Percentiles rank a stretch among this genome's conserved stretches.
Conservation (phyloP, 2,329 filamentous ascomycete species). For the Acrocalymma vagum region DNA sequence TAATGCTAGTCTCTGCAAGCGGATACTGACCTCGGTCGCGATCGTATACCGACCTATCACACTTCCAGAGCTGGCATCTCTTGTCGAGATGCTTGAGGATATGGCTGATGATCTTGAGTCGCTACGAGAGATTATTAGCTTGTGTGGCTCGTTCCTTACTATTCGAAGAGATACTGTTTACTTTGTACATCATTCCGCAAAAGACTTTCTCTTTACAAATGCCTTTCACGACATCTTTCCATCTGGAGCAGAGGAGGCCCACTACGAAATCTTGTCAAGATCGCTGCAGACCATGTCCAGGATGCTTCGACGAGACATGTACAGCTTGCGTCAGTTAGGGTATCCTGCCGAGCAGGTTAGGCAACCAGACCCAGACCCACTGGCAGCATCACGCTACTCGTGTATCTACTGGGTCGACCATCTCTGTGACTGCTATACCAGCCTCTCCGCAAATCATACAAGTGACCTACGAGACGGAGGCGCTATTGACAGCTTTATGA, state of each 20-base stretch:
- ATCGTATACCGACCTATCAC: slow-evolving; percentile 49
- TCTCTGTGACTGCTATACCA: slow-evolving; percentile 27
- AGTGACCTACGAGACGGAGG: slow-evolving; percentile 5
- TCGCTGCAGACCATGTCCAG: slow-evolving; percentile 38
- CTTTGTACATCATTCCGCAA: slow-evolving; percentile 50
- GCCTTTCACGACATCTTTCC: slow-evolving; percentile 37
- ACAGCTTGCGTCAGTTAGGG: slow-evolving; percentile 21
- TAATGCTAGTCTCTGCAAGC: slow-evolving; percentile 40
- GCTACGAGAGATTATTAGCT: slow-evolving; percentile 35
- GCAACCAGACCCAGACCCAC: slow-evolving; percentile 28
- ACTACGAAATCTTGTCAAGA: slow-evolving; percentile 9
- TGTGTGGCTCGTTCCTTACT: slow-evolving; percentile 49
- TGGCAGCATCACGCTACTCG: slow-evolving; percentile 29
- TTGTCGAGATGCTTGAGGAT: slow-evolving; percentile 24
- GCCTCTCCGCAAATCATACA: neutral
- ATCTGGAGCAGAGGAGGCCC: slow-evolving; percentile 16
- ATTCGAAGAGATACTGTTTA: neutral
- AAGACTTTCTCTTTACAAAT: slow-evolving; percentile 47
- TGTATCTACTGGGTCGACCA: slow-evolving; percentile 47
- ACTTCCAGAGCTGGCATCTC: slow-evolving; percentile 42
- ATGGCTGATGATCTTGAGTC: slow-evolving; percentile 13
- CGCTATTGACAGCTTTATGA: neutral
- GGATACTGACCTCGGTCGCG: slow-evolving; percentile 44
- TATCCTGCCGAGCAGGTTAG: slow-evolving; percentile 23
- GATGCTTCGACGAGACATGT: slow-evolving; percentile 32